Percentiles rank a stretch among this genome's conserved stretches.
These are phyloP conservation scores for Ceratocystiopsis sp. DNA, from an alignment of 2,329 filamentous ascomycete genomes.

Conservation along the genomic window DNA sequence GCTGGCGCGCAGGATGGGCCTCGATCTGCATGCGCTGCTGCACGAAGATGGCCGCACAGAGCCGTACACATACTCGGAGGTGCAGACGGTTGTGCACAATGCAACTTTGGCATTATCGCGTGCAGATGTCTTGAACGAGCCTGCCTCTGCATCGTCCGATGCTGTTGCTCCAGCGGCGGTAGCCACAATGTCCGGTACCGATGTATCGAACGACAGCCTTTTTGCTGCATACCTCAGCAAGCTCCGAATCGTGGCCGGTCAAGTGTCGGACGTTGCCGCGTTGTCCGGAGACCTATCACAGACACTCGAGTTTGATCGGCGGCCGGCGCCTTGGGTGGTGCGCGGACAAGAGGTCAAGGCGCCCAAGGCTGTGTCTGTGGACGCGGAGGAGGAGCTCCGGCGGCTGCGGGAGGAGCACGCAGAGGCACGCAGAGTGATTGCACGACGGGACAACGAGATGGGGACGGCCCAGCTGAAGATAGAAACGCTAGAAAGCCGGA, in stretches of 20 bases:
- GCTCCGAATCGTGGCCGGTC: conserved; percentile 44
- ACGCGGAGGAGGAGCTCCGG: conserved; percentile 71
- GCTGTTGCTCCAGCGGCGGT: not conserved
- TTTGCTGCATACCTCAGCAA: conserved; percentile 52
- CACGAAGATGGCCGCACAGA: conserved; percentile 56
- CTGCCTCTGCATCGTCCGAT: not conserved
- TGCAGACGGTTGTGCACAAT: conserved; percentile 44
- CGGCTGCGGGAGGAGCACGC: conserved; percentile 65
- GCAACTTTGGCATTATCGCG: conserved; percentile 21
- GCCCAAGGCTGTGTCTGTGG: conserved; percentile 64
- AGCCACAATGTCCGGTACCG: not conserved
- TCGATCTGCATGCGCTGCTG: conserved; percentile 47
- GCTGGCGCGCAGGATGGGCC: conserved; percentile 50
- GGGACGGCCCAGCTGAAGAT: conserved; percentile 85
- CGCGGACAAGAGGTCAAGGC: conserved; percentile 66
- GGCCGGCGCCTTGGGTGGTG: conserved; percentile 63
- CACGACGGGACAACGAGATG: conserved; percentile 61
- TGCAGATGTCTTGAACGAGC: conserved; percentile 9
- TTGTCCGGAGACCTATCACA: conserved; percentile 54
- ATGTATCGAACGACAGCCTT: conserved; percentile 39
- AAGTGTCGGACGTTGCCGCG: conserved; percentile 53
- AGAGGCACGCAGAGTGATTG: conserved; percentile 55
- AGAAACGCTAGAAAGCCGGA: conserved; percentile 75
- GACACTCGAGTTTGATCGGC: conserved; percentile 63
- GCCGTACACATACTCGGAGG: conserved; percentile 47